Base-by-base conservation (phyloP, 805 yeast genomes). In the Saturnispora besseyi region DNA sequence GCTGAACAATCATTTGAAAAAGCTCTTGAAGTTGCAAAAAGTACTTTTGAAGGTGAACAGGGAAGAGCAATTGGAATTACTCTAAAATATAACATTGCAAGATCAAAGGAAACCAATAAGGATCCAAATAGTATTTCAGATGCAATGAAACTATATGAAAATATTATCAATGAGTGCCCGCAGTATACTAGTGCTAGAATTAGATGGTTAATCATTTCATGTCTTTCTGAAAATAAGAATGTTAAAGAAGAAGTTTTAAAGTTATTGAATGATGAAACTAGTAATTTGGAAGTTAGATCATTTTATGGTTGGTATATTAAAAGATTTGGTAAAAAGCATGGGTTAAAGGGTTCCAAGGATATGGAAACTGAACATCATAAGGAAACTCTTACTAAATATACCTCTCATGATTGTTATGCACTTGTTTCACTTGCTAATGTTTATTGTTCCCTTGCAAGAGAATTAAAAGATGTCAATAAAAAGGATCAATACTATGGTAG, bases 351-450 rank as follows among this genome's bases (percentile, higher is more conserved):
- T 48, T 68, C 66, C n/a, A 68, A 68, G 40, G 83, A 78, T 55
- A 62, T 77, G 33, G 96, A 88, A 64, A 82, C 87, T 54, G 71
- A 76, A 12, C 95, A 86, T 61, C 90, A 87, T 62, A 87, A 87
- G 64, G 86, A 84, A 44, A 88, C 99, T 0, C 74, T 93, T 56
- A 84, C 82, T 32, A 81, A 84, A 52, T 79, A 77, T 61, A 88
- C 89, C 62, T 83, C 89, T 1, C 97, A 89, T 65, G 99, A 93
- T 67, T 68, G 81, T 37, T 91, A 90, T 66, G 93, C 99, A 0
- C 74, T 93, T 55, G 78, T 89, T 18, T 89, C 96, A 1, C 72
- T 93, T 60, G 99, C 95, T 9, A 93, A 91, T 62, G 75, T 91
- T 45, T 93, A 91, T 63, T 77, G 87, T 58, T 65, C 78, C 1